Percentiles rank a stretch among this genome's conserved stretches.
Evolutionary conservation across 108 stramenopile genomes (phyloP).

Genomic region (Cyclotella sp.): DNA sequence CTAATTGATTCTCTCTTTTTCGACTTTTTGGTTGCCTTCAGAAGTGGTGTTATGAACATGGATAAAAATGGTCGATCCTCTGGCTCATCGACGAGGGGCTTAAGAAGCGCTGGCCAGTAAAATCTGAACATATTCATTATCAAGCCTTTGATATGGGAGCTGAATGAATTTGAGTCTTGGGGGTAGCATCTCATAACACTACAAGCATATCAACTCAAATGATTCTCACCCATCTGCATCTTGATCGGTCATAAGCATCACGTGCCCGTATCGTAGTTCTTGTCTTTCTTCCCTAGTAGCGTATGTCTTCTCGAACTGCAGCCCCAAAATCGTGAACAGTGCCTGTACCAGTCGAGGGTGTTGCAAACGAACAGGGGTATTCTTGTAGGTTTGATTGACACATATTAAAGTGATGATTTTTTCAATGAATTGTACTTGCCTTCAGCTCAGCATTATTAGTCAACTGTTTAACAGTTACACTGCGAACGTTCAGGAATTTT

Average conservation of each 20-base stretch:
- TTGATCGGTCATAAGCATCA: slow-evolving; percentile 96
- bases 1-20: slow-evolving; percentile 57
- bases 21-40: slow-evolving; percentile 77
- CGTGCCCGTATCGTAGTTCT: slow-evolving; percentile 86
- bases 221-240: slow-evolving; percentile 75
- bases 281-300: slow-evolving; percentile 65
- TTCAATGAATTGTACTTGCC: background rate
- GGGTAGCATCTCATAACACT: too few relatives aligned
- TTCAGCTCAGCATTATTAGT: slow-evolving; percentile 93
- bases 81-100: slow-evolving; percentile 60
- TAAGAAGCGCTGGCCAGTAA: slow-evolving; percentile 90
- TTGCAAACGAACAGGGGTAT: background rate
- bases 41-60: slow-evolving; percentile 88
- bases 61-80: slow-evolving; percentile 73
- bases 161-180: too few relatives aligned
- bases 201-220: too few relatives aligned
- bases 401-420: background rate
- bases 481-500: slow-evolving; percentile 97
- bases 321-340: slow-evolving; percentile 81
- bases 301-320: slow-evolving; percentile 89
- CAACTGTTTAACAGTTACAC: slow-evolving; percentile 85
- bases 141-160: slow-evolving; percentile 92
- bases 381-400: background rate
- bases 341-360: slow-evolving; percentile 48
- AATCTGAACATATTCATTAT: slow-evolving; percentile 92